A percentile compares a stretch with the other conserved stretches of the same genome.
These are phyloP conservation scores for Saturnispora sekii DNA, from an alignment of 805 yeast genomes.

Conservation along the genomic window DNA sequence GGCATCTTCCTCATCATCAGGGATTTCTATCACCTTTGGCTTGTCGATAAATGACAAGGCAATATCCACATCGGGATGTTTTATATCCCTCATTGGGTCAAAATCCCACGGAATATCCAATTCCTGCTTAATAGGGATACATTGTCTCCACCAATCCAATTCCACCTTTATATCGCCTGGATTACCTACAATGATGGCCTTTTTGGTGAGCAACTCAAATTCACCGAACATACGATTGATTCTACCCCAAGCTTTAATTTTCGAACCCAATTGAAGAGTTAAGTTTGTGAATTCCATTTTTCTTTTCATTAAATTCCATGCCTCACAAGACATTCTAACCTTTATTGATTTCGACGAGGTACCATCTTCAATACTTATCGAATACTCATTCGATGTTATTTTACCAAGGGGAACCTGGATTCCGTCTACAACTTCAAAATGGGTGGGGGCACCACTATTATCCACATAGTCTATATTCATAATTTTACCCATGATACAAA, in stretches of 20 bases:
- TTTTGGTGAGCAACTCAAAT: constrained; percentile 26
- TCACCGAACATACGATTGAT: not conserved
- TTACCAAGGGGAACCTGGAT: constrained; percentile 1
- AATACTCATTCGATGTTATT: constrained; percentile 2
- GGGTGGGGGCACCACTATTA: not conserved
- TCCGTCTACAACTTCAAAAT: not conserved
- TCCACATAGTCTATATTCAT: not conserved
- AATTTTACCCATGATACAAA: constrained; percentile 28
- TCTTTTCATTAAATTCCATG: constrained; percentile 1
- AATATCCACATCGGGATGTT: constrained; percentile 1
- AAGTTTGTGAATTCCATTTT: not conserved
- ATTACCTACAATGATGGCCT: constrained; percentile 18
- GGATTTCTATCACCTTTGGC: not conserved
- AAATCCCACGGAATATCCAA: constrained; percentile 1
- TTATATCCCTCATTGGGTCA: not conserved
- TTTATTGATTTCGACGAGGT: not conserved
- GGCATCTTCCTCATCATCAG: not conserved
- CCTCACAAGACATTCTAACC: not conserved
- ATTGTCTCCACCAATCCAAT: constrained; percentile 29
- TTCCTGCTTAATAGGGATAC: constrained; percentile 17
- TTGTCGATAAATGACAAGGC: not conserved
- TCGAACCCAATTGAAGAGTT: not conserved
- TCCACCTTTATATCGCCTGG: constrained; percentile 22
- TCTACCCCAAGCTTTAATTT: constrained; percentile 3
- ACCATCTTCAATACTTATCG: constrained; percentile 9